These are phyloP conservation scores for Ustilago trichophora DNA, from an alignment of 1,284 basidiomycete genomes.

Conservation along the genomic window DNA sequence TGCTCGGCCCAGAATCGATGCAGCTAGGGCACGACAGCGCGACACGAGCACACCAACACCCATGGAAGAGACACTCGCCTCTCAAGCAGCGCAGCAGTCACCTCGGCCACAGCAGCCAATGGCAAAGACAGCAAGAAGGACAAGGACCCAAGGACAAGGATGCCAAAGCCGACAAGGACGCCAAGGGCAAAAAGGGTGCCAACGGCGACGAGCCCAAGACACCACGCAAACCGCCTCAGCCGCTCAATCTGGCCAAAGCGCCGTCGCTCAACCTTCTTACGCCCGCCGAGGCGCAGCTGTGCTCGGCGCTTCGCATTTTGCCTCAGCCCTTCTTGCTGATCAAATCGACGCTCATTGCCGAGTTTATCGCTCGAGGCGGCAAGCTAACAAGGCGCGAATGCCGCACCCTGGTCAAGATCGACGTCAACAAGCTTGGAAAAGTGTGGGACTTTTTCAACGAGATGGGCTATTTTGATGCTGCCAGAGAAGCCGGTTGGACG, in stretches of 20 bases:
- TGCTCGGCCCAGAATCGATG: conserved; percentile 34
- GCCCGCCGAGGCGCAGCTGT: conserved; percentile 56
- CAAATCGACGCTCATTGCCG: conserved; percentile 61
- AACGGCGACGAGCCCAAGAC: conserved; percentile 45
- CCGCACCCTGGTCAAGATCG: conserved; percentile 57
- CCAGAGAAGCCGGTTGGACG: conserved; percentile 43
- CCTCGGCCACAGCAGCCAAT: conserved; percentile 11
- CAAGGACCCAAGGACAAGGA: conserved; percentile 16
- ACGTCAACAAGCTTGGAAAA: conserved; percentile 61
- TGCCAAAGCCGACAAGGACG: conserved; percentile 16
- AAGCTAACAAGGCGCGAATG: conserved; percentile 58
- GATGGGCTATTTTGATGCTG: conserved; percentile 60
- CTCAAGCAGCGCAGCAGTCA: conserved; percentile 1
- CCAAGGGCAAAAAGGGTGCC: conserved; percentile 22
- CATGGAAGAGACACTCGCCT: conserved; percentile 27
- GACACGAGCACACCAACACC: conserved; percentile 47
- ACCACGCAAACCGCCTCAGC: conserved; percentile 50
- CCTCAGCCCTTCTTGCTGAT: conserved; percentile 63
- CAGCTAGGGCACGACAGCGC: conserved; percentile 48
- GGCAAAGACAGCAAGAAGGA: conserved; percentile 33
- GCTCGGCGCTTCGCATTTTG: conserved; percentile 60
- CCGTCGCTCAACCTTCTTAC: conserved; percentile 62
- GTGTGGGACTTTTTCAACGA: conserved; percentile 64
- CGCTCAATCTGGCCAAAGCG: conserved; percentile 56
- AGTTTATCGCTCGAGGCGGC: conserved; percentile 52